Conservation (phyloP, 1,284 basidiomycete genomes). For the Cutaneotrichosporon dermatis region DNA sequence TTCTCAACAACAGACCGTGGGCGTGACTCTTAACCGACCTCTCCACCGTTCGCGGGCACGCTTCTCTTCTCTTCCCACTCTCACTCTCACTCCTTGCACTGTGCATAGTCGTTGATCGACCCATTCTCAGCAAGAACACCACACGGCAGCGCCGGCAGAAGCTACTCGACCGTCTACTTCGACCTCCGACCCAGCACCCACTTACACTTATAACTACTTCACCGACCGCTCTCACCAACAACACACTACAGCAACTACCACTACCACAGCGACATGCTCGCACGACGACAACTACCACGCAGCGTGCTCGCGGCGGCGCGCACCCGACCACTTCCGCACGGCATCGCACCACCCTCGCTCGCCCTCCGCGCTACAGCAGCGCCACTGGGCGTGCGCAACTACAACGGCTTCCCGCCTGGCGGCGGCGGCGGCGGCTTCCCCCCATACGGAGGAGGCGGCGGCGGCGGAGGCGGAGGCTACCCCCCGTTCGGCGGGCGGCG, state of each 20-base stretch:
- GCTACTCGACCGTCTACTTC: too few relatives aligned
- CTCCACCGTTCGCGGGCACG: too few relatives aligned
- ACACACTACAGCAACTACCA: neutral
- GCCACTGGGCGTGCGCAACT: neutral
- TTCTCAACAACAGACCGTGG: too few relatives aligned
- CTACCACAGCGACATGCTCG: slow-evolving; percentile 9
- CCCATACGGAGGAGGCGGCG: neutral
- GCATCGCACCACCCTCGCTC: neutral
- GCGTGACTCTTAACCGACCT: too few relatives aligned
- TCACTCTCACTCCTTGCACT: too few relatives aligned
- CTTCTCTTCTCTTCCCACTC: too few relatives aligned
- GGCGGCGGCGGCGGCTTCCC: slow-evolving; percentile 25
- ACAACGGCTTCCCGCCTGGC: neutral
- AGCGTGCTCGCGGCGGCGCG: slow-evolving; percentile 7
- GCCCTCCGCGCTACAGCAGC: neutral
- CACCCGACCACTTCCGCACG: neutral
- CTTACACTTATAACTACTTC: too few relatives aligned
- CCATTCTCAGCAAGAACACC: too few relatives aligned
- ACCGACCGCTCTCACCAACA: too few relatives aligned
- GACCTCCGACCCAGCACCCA: too few relatives aligned
- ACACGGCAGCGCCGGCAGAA: too few relatives aligned
- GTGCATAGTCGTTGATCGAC: too few relatives aligned
- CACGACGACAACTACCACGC: slow-evolving; percentile 16
- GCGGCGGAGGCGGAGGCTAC: neutral
- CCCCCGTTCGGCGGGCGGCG: slow-evolving; percentile 5